phyloP scores from a whole-genome alignment of 352 stramenopile genomes.

The Pythium rhizo-oryzae region DNA sequence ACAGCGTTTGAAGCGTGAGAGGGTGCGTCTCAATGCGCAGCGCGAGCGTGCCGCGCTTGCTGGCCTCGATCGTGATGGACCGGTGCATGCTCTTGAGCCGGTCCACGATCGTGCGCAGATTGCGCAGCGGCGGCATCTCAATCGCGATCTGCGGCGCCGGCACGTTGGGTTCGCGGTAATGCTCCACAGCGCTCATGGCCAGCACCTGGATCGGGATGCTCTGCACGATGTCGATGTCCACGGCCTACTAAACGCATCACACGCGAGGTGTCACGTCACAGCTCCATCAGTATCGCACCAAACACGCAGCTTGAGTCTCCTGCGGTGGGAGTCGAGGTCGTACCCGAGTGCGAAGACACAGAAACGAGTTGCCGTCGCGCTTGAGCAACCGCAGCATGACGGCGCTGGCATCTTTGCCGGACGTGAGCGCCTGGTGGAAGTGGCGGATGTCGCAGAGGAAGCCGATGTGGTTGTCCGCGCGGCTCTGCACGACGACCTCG shows the following conservation, averaged over 20 bases:
- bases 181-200: conserved; percentile 70
- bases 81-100: conserved; percentile 75
- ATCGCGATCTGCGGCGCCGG: conserved; percentile 77
- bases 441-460: conserved; percentile 78
- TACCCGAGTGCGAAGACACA: conserved; percentile 68
- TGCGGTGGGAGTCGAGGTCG: background rate
- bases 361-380: conserved; percentile 69
- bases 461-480: conserved; percentile 78
- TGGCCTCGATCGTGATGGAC: conserved; percentile 77
- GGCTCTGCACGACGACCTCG: conserved; percentile 74
- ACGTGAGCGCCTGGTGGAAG: conserved; percentile 72
- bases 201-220: conserved; percentile 84
- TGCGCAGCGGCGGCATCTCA: conserved; percentile 74
- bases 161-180: conserved; percentile 78
- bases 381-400: conserved; percentile 87
- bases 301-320: too few species aligned
- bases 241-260: conserved; percentile 35
- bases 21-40: conserved; percentile 72
- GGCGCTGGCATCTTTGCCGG: conserved; percentile 74
- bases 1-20: conserved; percentile 77
- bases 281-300: background rate
- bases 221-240: conserved; percentile 88
- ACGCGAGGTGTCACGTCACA: background rate
- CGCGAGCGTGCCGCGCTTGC: conserved; percentile 62
- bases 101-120: conserved; percentile 73